Percentiles rank a stretch among this genome's conserved stretches.
These are phyloP conservation scores for Syzygium oleosum DNA, from an alignment of 345 rosid species.

Conservation along the genomic window DNA sequence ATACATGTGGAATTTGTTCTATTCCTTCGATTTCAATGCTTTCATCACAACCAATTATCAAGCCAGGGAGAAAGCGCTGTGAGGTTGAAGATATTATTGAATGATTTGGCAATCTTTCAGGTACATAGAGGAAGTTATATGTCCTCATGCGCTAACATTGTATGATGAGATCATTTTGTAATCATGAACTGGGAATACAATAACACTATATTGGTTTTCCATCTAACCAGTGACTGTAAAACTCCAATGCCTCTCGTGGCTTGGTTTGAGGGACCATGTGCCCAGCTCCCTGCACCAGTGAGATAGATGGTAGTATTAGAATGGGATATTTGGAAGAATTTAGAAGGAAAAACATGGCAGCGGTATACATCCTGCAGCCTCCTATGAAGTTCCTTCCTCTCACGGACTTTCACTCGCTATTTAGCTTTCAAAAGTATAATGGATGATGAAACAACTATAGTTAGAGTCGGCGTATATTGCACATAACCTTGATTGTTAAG, in stretches of 20 bases:
- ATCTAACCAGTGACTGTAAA: slow-evolving; percentile 33
- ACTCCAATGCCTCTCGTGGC: slow-evolving; percentile 40
- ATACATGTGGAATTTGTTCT: not conserved
- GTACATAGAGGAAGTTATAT: not conserved
- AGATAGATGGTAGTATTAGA: not conserved
- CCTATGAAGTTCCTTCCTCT: not conserved
- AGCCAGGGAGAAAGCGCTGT: not conserved
- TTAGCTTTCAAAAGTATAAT: not conserved
- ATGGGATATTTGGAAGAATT: not conserved
- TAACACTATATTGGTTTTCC: slow-evolving; percentile 10
- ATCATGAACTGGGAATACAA: not conserved
- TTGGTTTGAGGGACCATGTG: slow-evolving; percentile 57
- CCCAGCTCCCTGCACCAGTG: slow-evolving; percentile 46
- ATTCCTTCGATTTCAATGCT: not conserved
- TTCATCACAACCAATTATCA: not conserved
- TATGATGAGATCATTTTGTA: not conserved
- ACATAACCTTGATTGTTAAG: slow-evolving; percentile 45
- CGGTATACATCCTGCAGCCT: not conserved
- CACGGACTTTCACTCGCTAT: not conserved
- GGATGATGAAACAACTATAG: not conserved
- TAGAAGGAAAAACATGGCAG: not conserved
- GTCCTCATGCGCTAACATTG: not conserved
- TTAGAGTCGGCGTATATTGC: not conserved
- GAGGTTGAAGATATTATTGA: not conserved
- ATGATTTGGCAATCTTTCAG: not conserved